Percentiles rank a stretch among this genome's conserved stretches.
phyloP scores from a whole-genome alignment of 257 asterid species.

The Solanum etuberosum region DNA sequence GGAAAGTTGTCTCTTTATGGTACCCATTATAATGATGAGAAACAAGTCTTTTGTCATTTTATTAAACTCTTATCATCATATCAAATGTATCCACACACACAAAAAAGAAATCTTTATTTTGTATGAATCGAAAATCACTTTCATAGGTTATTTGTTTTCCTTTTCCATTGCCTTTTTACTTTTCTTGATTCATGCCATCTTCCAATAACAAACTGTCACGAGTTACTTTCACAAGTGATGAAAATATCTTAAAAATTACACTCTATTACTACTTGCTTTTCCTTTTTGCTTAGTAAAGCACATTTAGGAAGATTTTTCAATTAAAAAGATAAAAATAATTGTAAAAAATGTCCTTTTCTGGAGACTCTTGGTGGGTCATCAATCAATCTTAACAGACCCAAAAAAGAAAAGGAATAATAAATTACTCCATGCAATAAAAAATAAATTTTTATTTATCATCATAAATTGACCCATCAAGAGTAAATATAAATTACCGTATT shows the following conservation, averaged over 20 bases:
- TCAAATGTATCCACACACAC: background rate
- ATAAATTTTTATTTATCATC: background rate
- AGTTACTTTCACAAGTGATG: background rate
- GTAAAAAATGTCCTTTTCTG: slow-evolving; percentile 2
- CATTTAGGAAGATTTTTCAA: background rate
- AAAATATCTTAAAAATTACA: background rate
- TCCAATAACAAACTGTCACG: background rate
- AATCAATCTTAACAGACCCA: slow-evolving; percentile 24
- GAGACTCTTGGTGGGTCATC: slow-evolving; percentile 1
- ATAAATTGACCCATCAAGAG: background rate
- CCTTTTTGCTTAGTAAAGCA: background rate
- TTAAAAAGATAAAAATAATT: background rate
- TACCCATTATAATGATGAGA: background rate
- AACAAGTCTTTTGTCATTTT: background rate
- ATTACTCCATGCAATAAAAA: background rate
- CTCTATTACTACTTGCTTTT: background rate
- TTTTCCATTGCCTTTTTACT: background rate
- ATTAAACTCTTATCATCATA: background rate
- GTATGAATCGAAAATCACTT: background rate
- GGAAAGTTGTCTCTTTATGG: background rate
- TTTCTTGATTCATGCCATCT: background rate
- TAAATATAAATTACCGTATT: slow-evolving; percentile 45
- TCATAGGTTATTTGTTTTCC: background rate
- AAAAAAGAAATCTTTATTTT: background rate
- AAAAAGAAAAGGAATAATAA: slow-evolving; percentile 6